phyloP scores from a whole-genome alignment of 1,284 basidiomycete genomes.

The Peniophora sp. region DNA sequence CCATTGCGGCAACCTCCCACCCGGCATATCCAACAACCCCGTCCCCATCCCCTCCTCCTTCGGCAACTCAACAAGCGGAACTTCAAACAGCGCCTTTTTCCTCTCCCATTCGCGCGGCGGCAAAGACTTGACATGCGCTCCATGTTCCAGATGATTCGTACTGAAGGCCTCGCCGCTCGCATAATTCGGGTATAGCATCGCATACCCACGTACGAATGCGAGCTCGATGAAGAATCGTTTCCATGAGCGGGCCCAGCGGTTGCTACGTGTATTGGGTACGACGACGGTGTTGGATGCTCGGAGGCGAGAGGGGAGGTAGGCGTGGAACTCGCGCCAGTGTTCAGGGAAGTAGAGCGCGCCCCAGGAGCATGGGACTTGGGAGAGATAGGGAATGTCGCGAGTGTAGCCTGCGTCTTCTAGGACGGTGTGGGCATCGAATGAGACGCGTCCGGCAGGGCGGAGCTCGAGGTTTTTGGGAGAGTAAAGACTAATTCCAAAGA shows the following conservation, averaged over 20 bases:
- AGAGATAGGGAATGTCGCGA: conserved; percentile 64
- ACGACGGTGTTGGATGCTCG: conserved; percentile 34
- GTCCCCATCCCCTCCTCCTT: conserved; percentile 12
- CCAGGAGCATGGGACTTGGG: conserved; percentile 83
- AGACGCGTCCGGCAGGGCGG: conserved; percentile 54
- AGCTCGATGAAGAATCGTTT: conserved; percentile 85
- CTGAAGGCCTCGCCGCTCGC: conserved; percentile 62
- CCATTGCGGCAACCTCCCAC: conserved; percentile 44
- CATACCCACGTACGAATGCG: conserved; percentile 69
- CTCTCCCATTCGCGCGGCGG: conserved; percentile 40
- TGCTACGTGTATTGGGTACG: conserved; percentile 70
- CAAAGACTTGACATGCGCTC: conserved; percentile 63
- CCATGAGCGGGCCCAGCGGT: conserved; percentile 75
- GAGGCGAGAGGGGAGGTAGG: conserved; percentile 63
- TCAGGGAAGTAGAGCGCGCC: conserved; percentile 85
- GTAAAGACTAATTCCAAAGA: conserved; percentile 78
- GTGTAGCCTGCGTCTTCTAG: conserved; percentile 37
- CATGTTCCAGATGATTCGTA: conserved; percentile 79
- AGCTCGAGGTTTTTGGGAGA: conserved; percentile 78
- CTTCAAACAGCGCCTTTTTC: conserved; percentile 55
- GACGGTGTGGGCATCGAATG: conserved; percentile 56
- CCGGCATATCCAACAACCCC: conserved; percentile 52
- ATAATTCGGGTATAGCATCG: conserved; percentile 84
- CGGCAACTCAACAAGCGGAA: conserved; percentile 57
- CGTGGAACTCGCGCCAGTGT: conserved; percentile 79